Evolutionary conservation across 2,329 filamentous ascomycete genomes (phyloP).

Genomic region (Fusarium burgessii): DNA sequence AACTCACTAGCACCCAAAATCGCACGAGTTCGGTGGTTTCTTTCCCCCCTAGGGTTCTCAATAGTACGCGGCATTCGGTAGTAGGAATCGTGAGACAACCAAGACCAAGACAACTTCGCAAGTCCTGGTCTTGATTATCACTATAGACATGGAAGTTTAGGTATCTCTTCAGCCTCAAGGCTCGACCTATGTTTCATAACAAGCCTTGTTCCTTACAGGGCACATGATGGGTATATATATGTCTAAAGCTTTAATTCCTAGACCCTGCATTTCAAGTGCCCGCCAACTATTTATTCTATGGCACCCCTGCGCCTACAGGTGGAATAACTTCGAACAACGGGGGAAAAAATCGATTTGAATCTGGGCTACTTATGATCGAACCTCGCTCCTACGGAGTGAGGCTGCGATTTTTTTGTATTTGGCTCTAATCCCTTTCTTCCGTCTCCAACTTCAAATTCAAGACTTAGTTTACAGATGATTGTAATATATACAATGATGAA

Average conservation of each 20-base stretch:
- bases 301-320: slow-evolving; percentile 4
- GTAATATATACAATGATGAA: too few relatives aligned
- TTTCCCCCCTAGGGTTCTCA: too few relatives aligned
- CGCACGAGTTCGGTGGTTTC: too few relatives aligned
- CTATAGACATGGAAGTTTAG: slow-evolving; percentile 4
- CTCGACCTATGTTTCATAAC: neutral
- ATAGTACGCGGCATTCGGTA: slow-evolving; percentile 24
- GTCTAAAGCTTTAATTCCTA: too few relatives aligned
- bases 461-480: neutral
- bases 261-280: neutral
- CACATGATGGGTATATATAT: too few relatives aligned
- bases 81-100: slow-evolving; percentile 13
- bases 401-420: slow-evolving; percentile 13
- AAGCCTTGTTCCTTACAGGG: neutral
- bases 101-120: neutral
- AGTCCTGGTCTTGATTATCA: neutral
- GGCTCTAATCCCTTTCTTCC: neutral
- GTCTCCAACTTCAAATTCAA: too few relatives aligned
- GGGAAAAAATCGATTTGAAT: neutral
- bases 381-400: neutral
- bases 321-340: slow-evolving; percentile 1
- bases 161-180: neutral
- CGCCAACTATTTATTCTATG: neutral
- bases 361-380: slow-evolving; percentile 1
- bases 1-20: too few relatives aligned